These are phyloP conservation scores for Flueggea neowawraea DNA, from an alignment of 441 rosid genomes.

Conservation along the genomic window DNA sequence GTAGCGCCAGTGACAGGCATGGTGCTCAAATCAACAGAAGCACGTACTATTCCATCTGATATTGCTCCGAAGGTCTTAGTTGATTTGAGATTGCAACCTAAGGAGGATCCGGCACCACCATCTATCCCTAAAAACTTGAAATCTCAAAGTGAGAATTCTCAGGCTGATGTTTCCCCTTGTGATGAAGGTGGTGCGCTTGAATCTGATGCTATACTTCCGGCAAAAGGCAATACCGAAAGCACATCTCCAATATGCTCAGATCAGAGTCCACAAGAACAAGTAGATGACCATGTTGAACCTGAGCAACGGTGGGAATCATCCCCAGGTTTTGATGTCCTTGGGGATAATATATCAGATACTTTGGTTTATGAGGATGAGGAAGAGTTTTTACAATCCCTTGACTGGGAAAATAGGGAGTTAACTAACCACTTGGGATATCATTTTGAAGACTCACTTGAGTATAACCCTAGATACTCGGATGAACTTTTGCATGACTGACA, in stretches of 20 bases:
- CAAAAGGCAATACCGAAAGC: slow-evolving; percentile 19
- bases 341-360: slow-evolving; percentile 32
- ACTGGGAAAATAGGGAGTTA: slow-evolving; percentile 22
- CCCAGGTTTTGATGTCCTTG: slow-evolving; percentile 47
- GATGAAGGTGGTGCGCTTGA: slow-evolving; percentile 20
- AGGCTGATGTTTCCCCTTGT: slow-evolving; percentile 12
- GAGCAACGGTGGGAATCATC: slow-evolving; percentile 47
- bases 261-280: slow-evolving; percentile 28
- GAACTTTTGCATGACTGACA: slow-evolving; percentile 17
- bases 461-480: slow-evolving; percentile 23
- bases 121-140: slow-evolving; percentile 10
- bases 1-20: slow-evolving; percentile 13
- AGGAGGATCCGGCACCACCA: slow-evolving; percentile 17
- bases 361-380: slow-evolving; percentile 31
- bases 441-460: slow-evolving; percentile 30
- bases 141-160: slow-evolving; percentile 13
- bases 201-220: slow-evolving; percentile 22
- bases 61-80: slow-evolving; percentile 15
- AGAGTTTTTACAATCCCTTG: slow-evolving; percentile 23
- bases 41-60: slow-evolving; percentile 11
- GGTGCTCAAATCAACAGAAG: slow-evolving; percentile 8
- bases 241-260: slow-evolving; percentile 18
- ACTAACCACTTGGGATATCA: slow-evolving; percentile 28
- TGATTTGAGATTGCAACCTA: slow-evolving; percentile 11
- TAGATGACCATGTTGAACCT: slow-evolving; percentile 29